phyloP scores from a whole-genome alignment of 768 basidiomycete genomes.

The Boletellus sp. region DNA sequence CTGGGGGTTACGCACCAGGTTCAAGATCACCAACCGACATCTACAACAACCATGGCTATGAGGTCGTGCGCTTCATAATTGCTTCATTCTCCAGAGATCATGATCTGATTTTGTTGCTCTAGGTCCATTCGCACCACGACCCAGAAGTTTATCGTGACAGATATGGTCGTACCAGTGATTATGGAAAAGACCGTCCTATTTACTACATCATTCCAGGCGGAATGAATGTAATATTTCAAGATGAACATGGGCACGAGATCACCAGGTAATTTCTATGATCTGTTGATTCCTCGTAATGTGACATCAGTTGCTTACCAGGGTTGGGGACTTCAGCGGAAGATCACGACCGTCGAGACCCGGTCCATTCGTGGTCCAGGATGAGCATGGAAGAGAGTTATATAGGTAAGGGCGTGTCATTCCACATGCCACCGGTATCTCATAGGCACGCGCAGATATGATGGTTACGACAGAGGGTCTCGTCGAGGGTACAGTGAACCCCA shows the following conservation, averaged over 20 bases:
- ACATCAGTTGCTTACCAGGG: slow-evolving; percentile 31
- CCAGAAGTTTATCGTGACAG: slow-evolving; percentile 23
- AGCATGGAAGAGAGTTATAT: slow-evolving; percentile 54
- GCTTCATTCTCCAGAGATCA: background rate
- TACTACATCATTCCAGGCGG: slow-evolving; percentile 66
- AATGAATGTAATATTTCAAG: slow-evolving; percentile 63
- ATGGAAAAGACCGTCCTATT: slow-evolving; percentile 32
- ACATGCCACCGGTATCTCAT: background rate
- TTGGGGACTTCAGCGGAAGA: slow-evolving; percentile 46
- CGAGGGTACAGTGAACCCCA: slow-evolving; percentile 26
- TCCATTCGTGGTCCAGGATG: slow-evolving; percentile 58
- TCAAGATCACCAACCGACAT: slow-evolving; percentile 30
- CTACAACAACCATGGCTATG: slow-evolving; percentile 21
- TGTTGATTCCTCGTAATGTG: background rate
- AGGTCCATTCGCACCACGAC: slow-evolving; percentile 26
- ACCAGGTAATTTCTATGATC: slow-evolving; percentile 42
- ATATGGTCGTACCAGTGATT: slow-evolving; percentile 14
- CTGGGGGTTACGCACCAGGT: slow-evolving; percentile 13
- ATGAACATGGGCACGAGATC: slow-evolving; percentile 60
- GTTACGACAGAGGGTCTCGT: slow-evolving; percentile 19
- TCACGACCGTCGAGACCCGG: slow-evolving; percentile 27
- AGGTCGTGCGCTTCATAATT: slow-evolving; percentile 12
- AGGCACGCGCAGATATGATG: slow-evolving; percentile 23
- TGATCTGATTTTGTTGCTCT: slow-evolving; percentile 7
- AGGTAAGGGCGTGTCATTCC: slow-evolving; percentile 34